phyloP scores from a whole-genome alignment of 352 stramenopile species.

The Globisporangium acanthophoron region DNA sequence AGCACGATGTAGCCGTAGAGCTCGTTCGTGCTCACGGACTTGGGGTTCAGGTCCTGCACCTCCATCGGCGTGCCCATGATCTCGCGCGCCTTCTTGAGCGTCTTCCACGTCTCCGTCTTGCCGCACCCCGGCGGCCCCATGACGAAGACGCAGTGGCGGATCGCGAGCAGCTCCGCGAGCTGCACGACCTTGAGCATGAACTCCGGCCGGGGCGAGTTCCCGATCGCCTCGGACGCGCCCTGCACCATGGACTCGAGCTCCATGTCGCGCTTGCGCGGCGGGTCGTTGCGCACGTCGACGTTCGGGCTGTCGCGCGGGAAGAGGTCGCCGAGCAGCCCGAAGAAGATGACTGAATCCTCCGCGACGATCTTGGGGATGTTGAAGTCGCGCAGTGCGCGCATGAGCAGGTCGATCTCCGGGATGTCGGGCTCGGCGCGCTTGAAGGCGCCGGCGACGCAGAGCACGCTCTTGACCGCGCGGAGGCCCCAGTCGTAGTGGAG shows the following conservation, averaged over 20 bases:
- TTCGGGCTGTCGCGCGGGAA: slow-evolving; percentile 89
- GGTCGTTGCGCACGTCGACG: slow-evolving; percentile 87
- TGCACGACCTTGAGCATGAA: slow-evolving; percentile 95
- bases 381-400: slow-evolving; percentile 95
- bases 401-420: slow-evolving; percentile 91
- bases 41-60: slow-evolving; percentile 94
- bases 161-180: slow-evolving; percentile 91
- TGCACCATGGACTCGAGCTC: slow-evolving; percentile 91
- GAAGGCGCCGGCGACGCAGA: slow-evolving; percentile 92
- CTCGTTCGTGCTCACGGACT: slow-evolving; percentile 94
- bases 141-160: slow-evolving; percentile 96
- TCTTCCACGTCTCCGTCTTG: slow-evolving; percentile 96
- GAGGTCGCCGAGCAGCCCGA: slow-evolving; percentile 91
- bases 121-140: slow-evolving; percentile 92
- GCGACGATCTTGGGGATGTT: slow-evolving; percentile 97
- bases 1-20: slow-evolving; percentile 95
- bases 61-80: slow-evolving; percentile 87
- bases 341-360: slow-evolving; percentile 95
- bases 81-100: slow-evolving; percentile 83
- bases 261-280: slow-evolving; percentile 88
- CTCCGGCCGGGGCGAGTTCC: slow-evolving; percentile 73
- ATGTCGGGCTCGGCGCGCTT: slow-evolving; percentile 93
- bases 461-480: slow-evolving; percentile 92
- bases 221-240: slow-evolving; percentile 70
- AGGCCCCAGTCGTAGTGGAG: slow-evolving; percentile 96